Base-by-base conservation (phyloP, 805 yeast species). In the Metschnikowia chrysomelidarum region DNA sequence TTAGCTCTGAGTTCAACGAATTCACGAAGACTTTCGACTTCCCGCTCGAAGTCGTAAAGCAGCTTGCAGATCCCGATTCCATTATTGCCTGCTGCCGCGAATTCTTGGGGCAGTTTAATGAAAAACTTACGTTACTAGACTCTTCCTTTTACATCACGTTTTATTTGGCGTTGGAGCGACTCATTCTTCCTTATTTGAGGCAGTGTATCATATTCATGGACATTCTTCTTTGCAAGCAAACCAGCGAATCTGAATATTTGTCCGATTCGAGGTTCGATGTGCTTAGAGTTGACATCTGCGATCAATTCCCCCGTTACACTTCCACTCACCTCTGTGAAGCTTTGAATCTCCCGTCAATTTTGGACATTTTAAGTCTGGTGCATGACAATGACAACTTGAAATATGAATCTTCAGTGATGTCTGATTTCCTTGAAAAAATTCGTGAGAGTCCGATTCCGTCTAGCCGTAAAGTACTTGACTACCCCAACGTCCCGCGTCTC, bases 401-500 rank as follows among this genome's bases (percentile, higher is more conserved):
- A 20, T 32, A 38, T 19, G 38, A 32, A 30, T 20, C 21, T 12
- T 27, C 30, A 14, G 34, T 38, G n/a, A n/a, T n/a, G n/a, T n/a
- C n/a, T 16, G 20, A 16, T 21, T 13, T 10, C 24, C 11, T 26
- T 29, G 30, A 29, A 24, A 18, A 15, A 12, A 16, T 19, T 12
- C n/a, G 19, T 29, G 7, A 14, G 20, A 18, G n/a, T 13, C 7
- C 21, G 12, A 6, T n/a, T 14, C 11, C 2, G 8, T 12, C 22
- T n/a, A 11, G 4, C 4, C 17, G 30, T 16, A 19, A 15, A 10
- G 18, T 16, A n/a, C 36, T 71, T 17, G 79, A 72, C 16, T 76
- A 68, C 43, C 81, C 86, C 5, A 80, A 80, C 9, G 65, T 70
- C 5, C 60, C 76, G 2, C 72, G 71, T 33, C 57, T 82, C 32